Evolutionary conservation across 2,329 filamentous ascomycete genomes (phyloP), one percentile per base, ranked within the genome.

Genomic region (Colletotrichum somersetense): DNA sequence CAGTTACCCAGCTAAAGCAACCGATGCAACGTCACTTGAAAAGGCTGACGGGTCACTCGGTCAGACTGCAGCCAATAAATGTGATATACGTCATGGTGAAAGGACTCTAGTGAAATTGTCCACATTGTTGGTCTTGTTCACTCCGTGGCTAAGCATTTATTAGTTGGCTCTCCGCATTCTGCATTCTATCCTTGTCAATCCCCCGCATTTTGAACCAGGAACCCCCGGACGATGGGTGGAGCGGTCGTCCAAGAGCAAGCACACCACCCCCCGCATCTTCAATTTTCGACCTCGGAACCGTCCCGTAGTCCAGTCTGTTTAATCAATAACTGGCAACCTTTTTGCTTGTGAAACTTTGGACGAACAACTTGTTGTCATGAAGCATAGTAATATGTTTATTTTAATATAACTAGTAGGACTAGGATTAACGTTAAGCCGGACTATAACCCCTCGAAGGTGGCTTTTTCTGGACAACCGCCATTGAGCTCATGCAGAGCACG

Each of bases 131-230:
- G 16, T 50, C 40, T 23, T 10, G n/a, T 23, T 65, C 58, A 53
- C 40, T 48, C 55, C 26, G 50, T 26, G 44, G 44, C 67, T 57
- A 53, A 30, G 62, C 64, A 55, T 23, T 40, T 23, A 14, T 11
- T 52, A 62, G 42, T 30, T 58, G 58, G 42, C 57, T 63, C 64
- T 63, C 57, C 58, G 58, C 65, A 44, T 71, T 63, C 38, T 38
- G 65, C 65, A 38, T 71, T 63, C 30, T 38, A 53, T 58, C 68
- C 68, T 30, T 66, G 65, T 23, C 57, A 14, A 26, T 63, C 58
- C 65, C 68, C 65, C 68, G 65, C 68, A 71, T 63, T 52, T 57
- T 53, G 52, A 35, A 68, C 68, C 65, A 68, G 68, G 68, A 46
- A n/a, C 35, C 68, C 63, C 68, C 58, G 10, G 65, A 50, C n/a